These are phyloP conservation scores for Tuber umbilicatum DNA, from an alignment of 495 filamentous ascomycete genomes.

Conservation along the genomic window DNA sequence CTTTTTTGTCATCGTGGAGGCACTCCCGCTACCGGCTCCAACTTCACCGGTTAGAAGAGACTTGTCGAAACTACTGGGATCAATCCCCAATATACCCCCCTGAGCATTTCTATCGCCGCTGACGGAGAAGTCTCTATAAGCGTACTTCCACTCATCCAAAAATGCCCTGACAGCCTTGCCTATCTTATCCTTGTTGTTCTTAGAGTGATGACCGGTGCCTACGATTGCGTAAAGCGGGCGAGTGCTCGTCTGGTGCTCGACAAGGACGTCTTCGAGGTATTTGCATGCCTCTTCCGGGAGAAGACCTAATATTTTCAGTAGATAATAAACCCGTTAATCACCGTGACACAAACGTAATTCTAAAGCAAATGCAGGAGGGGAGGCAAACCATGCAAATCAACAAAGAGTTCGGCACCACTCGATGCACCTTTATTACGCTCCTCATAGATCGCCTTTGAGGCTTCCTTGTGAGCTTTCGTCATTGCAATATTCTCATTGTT, in stretches of 20 bases:
- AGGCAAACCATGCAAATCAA: constrained; percentile 70
- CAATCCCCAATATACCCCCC: constrained; percentile 90
- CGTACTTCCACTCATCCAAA: constrained; percentile 91
- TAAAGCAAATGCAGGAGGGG: neutral
- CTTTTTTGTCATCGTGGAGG: constrained; percentile 21
- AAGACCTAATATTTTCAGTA: constrained; percentile 48
- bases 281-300: constrained; percentile 96
- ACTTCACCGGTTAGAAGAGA: constrained; percentile 42
- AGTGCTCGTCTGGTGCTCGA: constrained; percentile 66
- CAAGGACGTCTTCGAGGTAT: constrained; percentile 79
- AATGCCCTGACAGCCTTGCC: constrained; percentile 87
- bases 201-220: constrained; percentile 94
- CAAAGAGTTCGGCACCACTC: constrained; percentile 67
- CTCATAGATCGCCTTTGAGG: constrained; percentile 85
- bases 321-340: constrained; percentile 1
- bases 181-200: constrained; percentile 98
- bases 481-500: constrained; percentile 96
- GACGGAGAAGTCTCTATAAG: constrained; percentile 92
- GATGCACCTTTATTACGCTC: constrained; percentile 68
- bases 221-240: constrained; percentile 91
- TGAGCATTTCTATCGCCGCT: constrained; percentile 84
- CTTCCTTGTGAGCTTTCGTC: constrained; percentile 94
- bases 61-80: constrained; percentile 83
- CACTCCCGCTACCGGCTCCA: constrained; percentile 6
- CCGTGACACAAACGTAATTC: neutral